Percentiles rank a stretch among this genome's conserved stretches.
Conservation (phyloP, 441 rosid species). For the Erodium trifolium region DNA sequence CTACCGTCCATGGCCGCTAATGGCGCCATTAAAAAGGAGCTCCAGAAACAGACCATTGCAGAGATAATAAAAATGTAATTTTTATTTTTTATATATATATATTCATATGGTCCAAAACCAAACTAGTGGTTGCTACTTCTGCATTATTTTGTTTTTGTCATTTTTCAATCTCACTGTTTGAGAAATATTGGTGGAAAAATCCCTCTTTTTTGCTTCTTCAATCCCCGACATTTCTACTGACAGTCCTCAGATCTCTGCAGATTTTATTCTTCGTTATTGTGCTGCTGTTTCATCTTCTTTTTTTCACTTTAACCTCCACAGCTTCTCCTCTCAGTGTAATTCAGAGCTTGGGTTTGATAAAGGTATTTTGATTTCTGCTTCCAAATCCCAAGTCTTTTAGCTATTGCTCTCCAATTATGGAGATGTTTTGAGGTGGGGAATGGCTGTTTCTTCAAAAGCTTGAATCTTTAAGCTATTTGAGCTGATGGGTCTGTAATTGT, state of each 20-base stretch:
- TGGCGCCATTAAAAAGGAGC: neutral
- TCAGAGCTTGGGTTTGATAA: neutral
- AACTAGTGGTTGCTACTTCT: neutral
- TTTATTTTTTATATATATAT: neutral
- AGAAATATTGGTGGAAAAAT: neutral
- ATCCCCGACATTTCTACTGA: constrained; percentile 14
- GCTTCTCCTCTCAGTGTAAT: neutral
- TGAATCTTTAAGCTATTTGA: neutral
- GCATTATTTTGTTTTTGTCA: neutral
- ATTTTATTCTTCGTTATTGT: neutral
- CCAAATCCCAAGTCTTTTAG: neutral
- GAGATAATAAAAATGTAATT: neutral
- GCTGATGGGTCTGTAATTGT: neutral
- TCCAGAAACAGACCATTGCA: neutral
- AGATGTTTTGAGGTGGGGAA: constrained; percentile 7
- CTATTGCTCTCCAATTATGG: neutral
- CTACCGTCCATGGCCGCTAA: constrained; percentile 7
- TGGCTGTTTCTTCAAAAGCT: neutral
- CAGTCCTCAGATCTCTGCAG: constrained; percentile 22
- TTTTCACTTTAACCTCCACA: neutral
- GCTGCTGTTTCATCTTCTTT: neutral
- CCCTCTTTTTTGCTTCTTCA: neutral
- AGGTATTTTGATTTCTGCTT: constrained; percentile 1
- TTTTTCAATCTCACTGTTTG: neutral
- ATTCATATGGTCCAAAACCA: constrained; percentile 9